Evolutionary conservation across 2,329 filamentous ascomycete species (phyloP).

Genomic region (Ascochyta lentis): DNA sequence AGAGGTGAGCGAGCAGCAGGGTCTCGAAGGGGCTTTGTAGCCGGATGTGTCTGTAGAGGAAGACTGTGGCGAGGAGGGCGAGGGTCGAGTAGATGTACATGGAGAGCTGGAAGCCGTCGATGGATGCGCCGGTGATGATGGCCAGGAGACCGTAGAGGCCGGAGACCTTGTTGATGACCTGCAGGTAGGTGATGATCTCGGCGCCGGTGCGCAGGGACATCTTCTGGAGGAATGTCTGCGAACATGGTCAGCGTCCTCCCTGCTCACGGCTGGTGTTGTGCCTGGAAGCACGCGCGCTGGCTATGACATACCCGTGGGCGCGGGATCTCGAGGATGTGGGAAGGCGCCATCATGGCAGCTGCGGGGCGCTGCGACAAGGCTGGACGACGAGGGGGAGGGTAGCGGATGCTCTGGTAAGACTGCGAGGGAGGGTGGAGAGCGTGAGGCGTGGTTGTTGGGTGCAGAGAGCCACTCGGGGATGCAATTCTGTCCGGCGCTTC

Average conservation of each 20-base stretch:
- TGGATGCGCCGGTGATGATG: constrained; percentile 82
- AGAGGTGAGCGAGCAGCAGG: constrained; percentile 83
- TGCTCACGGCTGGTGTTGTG: not conserved
- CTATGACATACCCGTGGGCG: constrained; percentile 45
- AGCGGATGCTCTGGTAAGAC: constrained; percentile 27
- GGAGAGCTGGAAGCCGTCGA: constrained; percentile 82
- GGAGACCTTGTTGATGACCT: constrained; percentile 91
- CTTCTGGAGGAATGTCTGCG: constrained; percentile 81
- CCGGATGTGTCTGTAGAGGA: constrained; percentile 81
- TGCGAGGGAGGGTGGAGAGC: constrained; percentile 10
- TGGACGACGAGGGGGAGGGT: constrained; percentile 4
- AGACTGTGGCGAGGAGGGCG: constrained; percentile 70
- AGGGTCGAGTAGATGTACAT: constrained; percentile 89
- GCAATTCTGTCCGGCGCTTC: constrained; percentile 23
- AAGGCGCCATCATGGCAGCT: constrained; percentile 40
- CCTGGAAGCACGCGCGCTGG: constrained; percentile 6
- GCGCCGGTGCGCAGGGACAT: constrained; percentile 87
- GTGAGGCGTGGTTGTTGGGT: constrained; percentile 6
- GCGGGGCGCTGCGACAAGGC: constrained; percentile 2
- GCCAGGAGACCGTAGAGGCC: constrained; percentile 90
- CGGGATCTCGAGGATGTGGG: constrained; percentile 47
- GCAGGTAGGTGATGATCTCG: constrained; percentile 80
- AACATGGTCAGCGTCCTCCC: constrained; percentile 21
- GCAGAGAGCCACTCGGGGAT: constrained; percentile 13
- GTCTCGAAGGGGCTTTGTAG: constrained; percentile 79